These are phyloP conservation scores for Sordariomycetes sp. DNA, from an alignment of 2,329 filamentous ascomycete species.

Conservation along the genomic window DNA sequence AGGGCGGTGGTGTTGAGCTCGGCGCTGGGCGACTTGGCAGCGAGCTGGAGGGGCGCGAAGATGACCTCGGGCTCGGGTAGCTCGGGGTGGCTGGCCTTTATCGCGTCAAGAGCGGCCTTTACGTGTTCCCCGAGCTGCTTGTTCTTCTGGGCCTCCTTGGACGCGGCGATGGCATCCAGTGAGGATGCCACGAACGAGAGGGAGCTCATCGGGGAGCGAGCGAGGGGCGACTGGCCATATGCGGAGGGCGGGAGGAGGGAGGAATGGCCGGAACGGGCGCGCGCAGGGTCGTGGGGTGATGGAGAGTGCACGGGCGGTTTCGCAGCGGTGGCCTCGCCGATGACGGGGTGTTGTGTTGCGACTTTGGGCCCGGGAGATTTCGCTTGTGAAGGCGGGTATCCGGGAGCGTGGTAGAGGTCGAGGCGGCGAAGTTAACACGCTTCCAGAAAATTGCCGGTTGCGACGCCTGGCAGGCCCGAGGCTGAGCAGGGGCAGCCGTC, in stretches of 20 bases:
- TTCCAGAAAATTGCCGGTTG: conserved; percentile 4
- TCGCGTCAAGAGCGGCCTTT: conserved; percentile 68
- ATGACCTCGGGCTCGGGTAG: conserved; percentile 83
- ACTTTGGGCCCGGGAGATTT: neutral
- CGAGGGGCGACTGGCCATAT: conserved; percentile 29
- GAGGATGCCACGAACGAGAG: conserved; percentile 93
- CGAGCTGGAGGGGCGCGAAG: conserved; percentile 81
- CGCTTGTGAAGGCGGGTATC: neutral
- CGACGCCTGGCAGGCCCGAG: neutral
- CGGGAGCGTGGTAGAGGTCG: neutral
- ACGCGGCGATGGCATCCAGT: conserved; percentile 79
- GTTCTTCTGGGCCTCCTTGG: conserved; percentile 80
- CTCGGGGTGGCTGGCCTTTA: conserved; percentile 71
- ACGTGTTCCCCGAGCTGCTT: conserved; percentile 74
- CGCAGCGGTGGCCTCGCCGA: neutral
- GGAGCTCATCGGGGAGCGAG: conserved; percentile 65
- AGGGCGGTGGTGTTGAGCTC: conserved; percentile 79
- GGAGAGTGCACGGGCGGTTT: neutral
- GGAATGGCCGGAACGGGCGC: neutral
- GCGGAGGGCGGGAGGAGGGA: conserved; percentile 7
- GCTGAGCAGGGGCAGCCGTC: neutral
- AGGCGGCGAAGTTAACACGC: conserved; percentile 4
- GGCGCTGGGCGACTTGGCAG: conserved; percentile 75
- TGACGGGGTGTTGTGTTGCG: neutral
- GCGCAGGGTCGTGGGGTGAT: neutral